Percentiles rank a stretch among this genome's conserved stretches.
Conservation (phyloP, 2,329 filamentous ascomycete genomes). For the Didymella exigua region DNA sequence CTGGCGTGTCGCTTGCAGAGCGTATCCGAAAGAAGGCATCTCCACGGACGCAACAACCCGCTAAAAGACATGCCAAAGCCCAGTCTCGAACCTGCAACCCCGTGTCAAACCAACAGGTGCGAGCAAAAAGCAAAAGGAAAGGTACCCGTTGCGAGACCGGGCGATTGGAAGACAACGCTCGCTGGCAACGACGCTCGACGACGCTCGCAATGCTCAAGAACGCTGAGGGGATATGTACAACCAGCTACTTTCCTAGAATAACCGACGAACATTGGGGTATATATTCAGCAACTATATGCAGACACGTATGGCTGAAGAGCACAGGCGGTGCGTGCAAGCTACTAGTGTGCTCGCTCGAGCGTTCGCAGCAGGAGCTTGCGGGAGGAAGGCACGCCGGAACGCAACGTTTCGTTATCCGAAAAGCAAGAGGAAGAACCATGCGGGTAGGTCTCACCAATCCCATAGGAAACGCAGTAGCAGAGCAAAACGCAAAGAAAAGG, state of each 20-base stretch:
- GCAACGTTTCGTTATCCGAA: no score
- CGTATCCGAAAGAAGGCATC: no score
- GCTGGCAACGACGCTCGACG: background rate
- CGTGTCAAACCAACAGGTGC: background rate
- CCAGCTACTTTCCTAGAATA: background rate
- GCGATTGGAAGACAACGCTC: background rate
- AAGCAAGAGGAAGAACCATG: no score
- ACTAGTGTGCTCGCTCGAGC: background rate
- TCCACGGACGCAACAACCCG: background rate
- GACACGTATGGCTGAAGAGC: background rate
- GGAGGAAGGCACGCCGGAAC: no score
- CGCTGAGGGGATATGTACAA: background rate
- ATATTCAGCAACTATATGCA: background rate
- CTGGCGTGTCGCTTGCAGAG: no score
- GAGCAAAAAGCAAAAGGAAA: background rate
- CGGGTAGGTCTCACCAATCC: no score
- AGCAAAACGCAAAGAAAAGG: no score
- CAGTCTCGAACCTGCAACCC: background rate
- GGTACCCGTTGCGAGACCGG: background rate
- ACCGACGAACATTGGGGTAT: background rate
- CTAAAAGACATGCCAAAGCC: background rate
- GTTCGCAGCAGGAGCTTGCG: no score
- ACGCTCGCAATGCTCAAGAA: no score
- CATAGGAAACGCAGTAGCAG: no score
- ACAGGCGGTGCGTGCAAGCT: background rate